Conservation (phyloP, 805 yeast genomes). For the Yamadazyma endophytica region DNA sequence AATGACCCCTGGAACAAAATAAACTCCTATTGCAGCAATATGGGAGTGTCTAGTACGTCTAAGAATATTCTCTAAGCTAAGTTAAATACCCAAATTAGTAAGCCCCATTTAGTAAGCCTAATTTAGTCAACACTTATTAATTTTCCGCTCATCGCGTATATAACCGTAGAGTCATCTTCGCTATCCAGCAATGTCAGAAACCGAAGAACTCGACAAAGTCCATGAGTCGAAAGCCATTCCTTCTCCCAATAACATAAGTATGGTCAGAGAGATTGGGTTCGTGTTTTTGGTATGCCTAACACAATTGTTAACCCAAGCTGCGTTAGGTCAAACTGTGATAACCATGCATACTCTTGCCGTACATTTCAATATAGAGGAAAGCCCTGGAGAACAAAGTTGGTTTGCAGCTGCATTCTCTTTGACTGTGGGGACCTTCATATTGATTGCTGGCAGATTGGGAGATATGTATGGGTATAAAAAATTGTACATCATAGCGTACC, state of each 20-base stretch:
- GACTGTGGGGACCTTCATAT: conserved; percentile 34
- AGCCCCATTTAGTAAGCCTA: no score
- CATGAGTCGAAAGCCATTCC: conserved; percentile 9
- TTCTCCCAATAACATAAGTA: conserved; percentile 19
- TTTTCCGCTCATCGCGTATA: no score
- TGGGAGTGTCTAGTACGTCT: no score
- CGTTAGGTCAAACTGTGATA: conserved; percentile 21
- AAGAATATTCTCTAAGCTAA: no score
- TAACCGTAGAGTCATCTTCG: no score
- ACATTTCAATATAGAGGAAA: conserved; percentile 19
- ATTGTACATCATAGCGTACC: conserved; percentile 22
- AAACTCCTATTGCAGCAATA: no score
- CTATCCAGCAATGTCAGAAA: no score
- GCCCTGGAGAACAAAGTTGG: conserved; percentile 31
- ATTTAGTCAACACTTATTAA: no score
- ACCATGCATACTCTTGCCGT: conserved; percentile 15
- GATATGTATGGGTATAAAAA: conserved; percentile 32
- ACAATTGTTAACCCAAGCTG: conserved; percentile 27
- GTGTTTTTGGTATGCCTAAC: conserved; percentile 21
- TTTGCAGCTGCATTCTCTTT: conserved; percentile 30
- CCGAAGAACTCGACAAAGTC: no score
- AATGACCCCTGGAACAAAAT: no score
- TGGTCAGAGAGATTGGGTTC: conserved; percentile 18
- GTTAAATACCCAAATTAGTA: no score
- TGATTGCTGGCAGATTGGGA: conserved; percentile 30